These are phyloP conservation scores for Megacollybia marginata DNA, from an alignment of 768 basidiomycete species.

Conservation along the genomic window DNA sequence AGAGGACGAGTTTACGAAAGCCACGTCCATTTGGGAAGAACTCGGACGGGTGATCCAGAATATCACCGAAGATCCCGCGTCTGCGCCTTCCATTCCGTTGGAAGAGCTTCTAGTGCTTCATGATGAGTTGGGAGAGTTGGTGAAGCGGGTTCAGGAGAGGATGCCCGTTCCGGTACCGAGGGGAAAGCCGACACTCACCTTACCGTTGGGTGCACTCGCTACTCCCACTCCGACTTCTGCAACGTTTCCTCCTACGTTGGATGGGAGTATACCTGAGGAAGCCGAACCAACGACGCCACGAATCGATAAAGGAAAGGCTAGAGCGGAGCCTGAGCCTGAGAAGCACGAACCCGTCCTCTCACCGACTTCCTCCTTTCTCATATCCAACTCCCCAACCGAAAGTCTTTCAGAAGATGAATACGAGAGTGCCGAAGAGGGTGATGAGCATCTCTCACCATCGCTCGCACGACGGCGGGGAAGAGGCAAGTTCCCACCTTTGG, in stretches of 20 bases:
- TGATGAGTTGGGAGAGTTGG: slow-evolving; percentile 55
- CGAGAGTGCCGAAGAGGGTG: slow-evolving; percentile 20
- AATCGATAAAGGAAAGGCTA: slow-evolving; percentile 74
- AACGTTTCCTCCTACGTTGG: no score
- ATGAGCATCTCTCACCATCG: no score
- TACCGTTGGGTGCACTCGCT: not conserved
- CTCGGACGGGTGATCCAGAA: no score
- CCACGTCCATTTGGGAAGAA: no score
- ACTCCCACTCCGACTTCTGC: no score
- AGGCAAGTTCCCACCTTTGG: no score
- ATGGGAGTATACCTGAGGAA: no score
- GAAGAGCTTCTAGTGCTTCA: slow-evolving; percentile 66
- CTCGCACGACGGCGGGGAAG: no score
- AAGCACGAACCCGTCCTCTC: slow-evolving; percentile 65
- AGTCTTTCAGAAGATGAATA: not conserved
- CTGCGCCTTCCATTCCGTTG: not conserved
- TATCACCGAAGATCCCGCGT: no score
- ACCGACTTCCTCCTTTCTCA: slow-evolving; percentile 47
- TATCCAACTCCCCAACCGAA: slow-evolving; percentile 4
- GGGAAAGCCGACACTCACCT: slow-evolving; percentile 4
- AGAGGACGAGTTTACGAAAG: no score
- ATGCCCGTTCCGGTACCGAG: slow-evolving; percentile 3
- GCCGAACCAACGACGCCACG: slow-evolving; percentile 20
- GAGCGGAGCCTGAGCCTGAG: slow-evolving; percentile 62
- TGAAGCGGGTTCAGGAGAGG: slow-evolving; percentile 34